phyloP scores from a whole-genome alignment of 176 grass and related monocot species.

The Rhynchospora breviuscula region DNA sequence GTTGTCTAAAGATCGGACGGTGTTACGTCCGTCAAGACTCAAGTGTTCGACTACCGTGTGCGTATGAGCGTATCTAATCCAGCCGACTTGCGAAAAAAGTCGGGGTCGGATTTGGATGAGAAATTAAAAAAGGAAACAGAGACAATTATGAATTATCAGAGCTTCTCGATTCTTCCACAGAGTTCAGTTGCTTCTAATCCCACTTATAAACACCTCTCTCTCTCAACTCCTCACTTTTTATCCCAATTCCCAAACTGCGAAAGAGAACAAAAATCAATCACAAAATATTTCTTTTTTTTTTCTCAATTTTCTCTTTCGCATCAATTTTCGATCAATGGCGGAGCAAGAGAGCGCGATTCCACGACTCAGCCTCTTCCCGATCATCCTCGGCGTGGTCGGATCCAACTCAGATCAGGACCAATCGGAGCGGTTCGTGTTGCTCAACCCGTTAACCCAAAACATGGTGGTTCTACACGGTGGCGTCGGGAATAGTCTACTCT shows the following conservation, averaged over 20 bases:
- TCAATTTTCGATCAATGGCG: not conserved
- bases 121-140: not conserved
- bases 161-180: constrained; percentile 27
- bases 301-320: not conserved
- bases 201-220: constrained; percentile 7
- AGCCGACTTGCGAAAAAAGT: not conserved
- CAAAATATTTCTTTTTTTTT: not conserved
- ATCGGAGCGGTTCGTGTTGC: constrained; percentile 30
- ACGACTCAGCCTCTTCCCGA: constrained; percentile 29
- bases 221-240: not conserved
- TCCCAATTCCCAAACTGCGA: not conserved
- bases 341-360: not conserved
- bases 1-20: not conserved
- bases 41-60: not conserved
- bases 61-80: not conserved
- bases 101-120: not conserved
- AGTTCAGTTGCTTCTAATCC: not conserved
- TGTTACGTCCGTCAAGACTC: too few relatives aligned
- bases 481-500: constrained; percentile 20
- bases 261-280: not conserved
- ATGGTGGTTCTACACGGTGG: not conserved
- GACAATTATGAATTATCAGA: not conserved
- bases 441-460: constrained; percentile 23
- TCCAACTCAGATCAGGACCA: constrained; percentile 7
- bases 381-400: constrained; percentile 38